Conservation (phyloP, 108 stramenopile genomes). For the Skeletonema marinoi region DNA sequence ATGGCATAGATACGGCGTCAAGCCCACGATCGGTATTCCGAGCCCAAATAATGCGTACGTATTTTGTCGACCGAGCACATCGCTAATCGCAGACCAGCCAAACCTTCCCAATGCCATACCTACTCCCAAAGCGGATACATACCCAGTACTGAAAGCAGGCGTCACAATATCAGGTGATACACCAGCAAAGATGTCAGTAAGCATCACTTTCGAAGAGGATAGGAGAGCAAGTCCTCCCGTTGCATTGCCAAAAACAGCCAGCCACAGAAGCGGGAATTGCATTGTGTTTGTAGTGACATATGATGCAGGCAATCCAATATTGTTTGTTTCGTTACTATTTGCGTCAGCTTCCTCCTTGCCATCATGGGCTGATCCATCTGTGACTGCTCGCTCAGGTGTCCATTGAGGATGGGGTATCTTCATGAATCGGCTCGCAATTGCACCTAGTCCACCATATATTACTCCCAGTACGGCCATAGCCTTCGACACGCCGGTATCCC, state of each 20-base stretch:
- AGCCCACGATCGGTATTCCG: slow-evolving; percentile 63
- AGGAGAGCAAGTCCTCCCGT: slow-evolving; percentile 77
- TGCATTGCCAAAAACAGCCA: slow-evolving; percentile 77
- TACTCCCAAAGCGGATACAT: slow-evolving; percentile 70
- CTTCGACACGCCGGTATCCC: slow-evolving; percentile 63
- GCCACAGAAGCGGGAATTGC: slow-evolving; percentile 80
- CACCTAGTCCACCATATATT: slow-evolving; percentile 53
- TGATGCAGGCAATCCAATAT: slow-evolving; percentile 48
- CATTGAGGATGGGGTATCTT: slow-evolving; percentile 61
- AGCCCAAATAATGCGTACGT: slow-evolving; percentile 71
- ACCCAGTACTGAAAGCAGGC: slow-evolving; percentile 60
- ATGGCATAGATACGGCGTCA: slow-evolving; percentile 52
- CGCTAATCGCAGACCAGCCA: slow-evolving; percentile 78
- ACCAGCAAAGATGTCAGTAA: slow-evolving; percentile 80
- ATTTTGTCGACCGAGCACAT: slow-evolving; percentile 65
- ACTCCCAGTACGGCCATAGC: slow-evolving; percentile 53
- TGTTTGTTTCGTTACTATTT: slow-evolving; percentile 1
- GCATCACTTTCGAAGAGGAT: slow-evolving; percentile 82
- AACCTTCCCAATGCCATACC: slow-evolving; percentile 82
- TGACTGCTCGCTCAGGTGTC: slow-evolving; percentile 20
- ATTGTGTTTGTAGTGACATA: slow-evolving; percentile 54
- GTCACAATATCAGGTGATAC: slow-evolving; percentile 76
- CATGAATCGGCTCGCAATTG: slow-evolving; percentile 51
- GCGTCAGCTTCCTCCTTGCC: background rate
- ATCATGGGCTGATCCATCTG: background rate